Percentiles rank a stretch among this genome's conserved stretches.
Evolutionary conservation across 441 rosid species (phyloP).

Genomic region (Dalechampia spathulata): DNA sequence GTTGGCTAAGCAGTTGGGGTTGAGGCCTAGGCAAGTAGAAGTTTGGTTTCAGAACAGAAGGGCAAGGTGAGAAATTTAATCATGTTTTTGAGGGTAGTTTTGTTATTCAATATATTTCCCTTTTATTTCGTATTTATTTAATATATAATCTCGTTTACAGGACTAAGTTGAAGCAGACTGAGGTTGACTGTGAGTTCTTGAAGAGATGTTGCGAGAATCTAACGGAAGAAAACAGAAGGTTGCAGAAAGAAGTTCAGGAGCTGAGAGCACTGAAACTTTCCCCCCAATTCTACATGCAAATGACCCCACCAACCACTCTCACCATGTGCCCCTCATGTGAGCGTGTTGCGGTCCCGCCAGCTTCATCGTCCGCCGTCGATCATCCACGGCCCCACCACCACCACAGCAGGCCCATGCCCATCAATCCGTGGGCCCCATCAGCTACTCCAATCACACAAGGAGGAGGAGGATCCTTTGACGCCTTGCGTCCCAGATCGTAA

Average conservation of each 20-base stretch:
- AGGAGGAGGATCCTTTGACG: conserved; percentile 40
- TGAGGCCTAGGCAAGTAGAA: conserved; percentile 86
- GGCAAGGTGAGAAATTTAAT: conserved; percentile 62
- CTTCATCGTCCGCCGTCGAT: conserved; percentile 24
- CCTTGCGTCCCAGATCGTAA: conserved; percentile 44
- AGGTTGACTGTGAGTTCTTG: conserved; percentile 90
- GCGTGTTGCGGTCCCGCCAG: conserved; percentile 65
- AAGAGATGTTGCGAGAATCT: conserved; percentile 85
- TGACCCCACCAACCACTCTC: conserved; percentile 93
- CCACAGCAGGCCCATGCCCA: conserved; percentile 44
- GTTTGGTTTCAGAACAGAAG: conserved; percentile 99
- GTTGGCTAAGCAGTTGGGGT: conserved; percentile 81
- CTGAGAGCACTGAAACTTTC: conserved; percentile 86
- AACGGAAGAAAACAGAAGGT: conserved; percentile 80
- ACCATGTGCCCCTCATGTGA: conserved; percentile 98
- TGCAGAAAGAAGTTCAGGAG: conserved; percentile 87
- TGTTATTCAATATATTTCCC: neutral
- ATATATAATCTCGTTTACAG: too few relatives aligned
- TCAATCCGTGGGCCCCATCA: conserved; percentile 49
- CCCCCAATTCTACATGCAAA: conserved; percentile 93
- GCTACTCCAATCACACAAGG: conserved; percentile 11
- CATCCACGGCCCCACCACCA: conserved; percentile 16
- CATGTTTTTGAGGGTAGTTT: neutral
- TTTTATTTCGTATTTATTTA: too few relatives aligned
- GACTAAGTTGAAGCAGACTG: conserved; percentile 95